phyloP scores from a whole-genome alignment of 345 rosid species.

The Combretum micranthum region DNA sequence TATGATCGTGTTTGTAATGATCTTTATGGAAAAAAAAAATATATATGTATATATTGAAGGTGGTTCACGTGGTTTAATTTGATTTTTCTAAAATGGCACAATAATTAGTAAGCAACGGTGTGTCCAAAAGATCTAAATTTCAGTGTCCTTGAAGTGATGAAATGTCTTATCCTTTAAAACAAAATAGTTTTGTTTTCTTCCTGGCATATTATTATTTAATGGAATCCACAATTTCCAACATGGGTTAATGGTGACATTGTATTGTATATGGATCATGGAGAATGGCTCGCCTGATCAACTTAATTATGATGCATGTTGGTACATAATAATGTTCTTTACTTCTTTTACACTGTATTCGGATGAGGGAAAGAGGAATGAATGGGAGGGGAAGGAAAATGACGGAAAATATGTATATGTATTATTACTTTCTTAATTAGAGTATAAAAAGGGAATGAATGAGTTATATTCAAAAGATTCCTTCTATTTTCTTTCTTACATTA shows the following conservation, averaged over 20 bases:
- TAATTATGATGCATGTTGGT: neutral
- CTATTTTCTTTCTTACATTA: too few species aligned
- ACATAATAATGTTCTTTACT: too few species aligned
- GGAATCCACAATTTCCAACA: constrained; percentile 36
- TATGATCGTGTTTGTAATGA: too few species aligned
- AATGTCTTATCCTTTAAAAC: constrained; percentile 25
- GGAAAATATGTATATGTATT: too few species aligned
- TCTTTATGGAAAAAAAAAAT: too few species aligned
- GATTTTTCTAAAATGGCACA: neutral
- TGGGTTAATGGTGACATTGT: constrained; percentile 2
- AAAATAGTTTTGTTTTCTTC: constrained; percentile 18
- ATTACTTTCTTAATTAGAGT: too few species aligned
- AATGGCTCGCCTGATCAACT: neutral
- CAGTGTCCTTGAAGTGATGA: constrained; percentile 61
- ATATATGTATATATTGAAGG: too few species aligned
- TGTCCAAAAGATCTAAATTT: constrained; percentile 38
- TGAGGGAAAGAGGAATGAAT: too few species aligned
- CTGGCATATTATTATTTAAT: constrained; percentile 3
- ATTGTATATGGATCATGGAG: neutral
- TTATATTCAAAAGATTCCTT: too few species aligned
- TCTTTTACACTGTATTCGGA: too few species aligned
- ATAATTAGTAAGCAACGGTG: constrained; percentile 12
- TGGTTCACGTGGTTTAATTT: constrained; percentile 1
- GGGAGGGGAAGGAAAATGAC: too few species aligned
- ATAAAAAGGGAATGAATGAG: too few species aligned